phyloP scores from a whole-genome alignment of 2,329 filamentous ascomycete species.

The Talaromyces amestolkiae region DNA sequence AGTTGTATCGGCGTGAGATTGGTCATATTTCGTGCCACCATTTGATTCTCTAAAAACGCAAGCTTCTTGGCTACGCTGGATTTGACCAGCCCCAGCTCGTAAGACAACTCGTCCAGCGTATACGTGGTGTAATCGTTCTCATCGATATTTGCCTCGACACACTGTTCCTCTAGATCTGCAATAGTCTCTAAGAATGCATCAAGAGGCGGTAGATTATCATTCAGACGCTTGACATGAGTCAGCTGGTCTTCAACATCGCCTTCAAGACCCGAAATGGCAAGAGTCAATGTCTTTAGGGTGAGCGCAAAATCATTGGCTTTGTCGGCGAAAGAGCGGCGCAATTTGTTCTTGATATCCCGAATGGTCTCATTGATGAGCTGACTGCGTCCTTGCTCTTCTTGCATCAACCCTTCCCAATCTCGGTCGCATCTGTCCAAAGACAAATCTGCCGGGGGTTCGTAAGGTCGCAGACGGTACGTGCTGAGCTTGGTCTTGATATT shows the following conservation, averaged over 20 bases:
- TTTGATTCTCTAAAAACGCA: constrained; percentile 95
- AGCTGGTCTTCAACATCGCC: constrained; percentile 95
- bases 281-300: constrained; percentile 88
- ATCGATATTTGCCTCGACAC: constrained; percentile 94
- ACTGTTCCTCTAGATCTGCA: constrained; percentile 79
- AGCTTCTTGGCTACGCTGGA: constrained; percentile 94
- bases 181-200: constrained; percentile 89
- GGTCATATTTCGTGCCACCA: constrained; percentile 97
- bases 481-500: constrained; percentile 99
- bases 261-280: constrained; percentile 94
- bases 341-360: constrained; percentile 93
- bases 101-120: constrained; percentile 92
- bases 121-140: constrained; percentile 99
- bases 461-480: constrained; percentile 86
- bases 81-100: constrained; percentile 88
- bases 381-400: constrained; percentile 81
- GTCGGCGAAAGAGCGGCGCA: constrained; percentile 90
- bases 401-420: constrained; percentile 76
- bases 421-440: constrained; percentile 77
- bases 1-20: constrained; percentile 97
- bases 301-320: constrained; percentile 98
- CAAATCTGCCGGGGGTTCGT: constrained; percentile 82
- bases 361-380: constrained; percentile 98
- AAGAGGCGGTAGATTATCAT: constrained; percentile 81
- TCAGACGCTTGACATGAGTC: constrained; percentile 78